Evolutionary conservation across 441 rosid genomes (phyloP).

Genomic region (Biscutella laevigata): DNA sequence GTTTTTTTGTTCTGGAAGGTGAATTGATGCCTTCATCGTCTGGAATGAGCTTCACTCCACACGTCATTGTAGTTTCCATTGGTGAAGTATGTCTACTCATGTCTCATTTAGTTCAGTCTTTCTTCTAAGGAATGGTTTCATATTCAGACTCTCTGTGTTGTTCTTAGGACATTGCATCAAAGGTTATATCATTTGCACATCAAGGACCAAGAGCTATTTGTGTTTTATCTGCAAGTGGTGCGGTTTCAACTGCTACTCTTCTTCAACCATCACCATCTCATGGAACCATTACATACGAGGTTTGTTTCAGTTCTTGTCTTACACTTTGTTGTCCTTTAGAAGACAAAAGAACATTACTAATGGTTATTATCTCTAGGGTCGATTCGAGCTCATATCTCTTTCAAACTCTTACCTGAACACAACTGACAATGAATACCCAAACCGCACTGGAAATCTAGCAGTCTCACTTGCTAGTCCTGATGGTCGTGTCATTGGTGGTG

Average conservation of each 20-base stretch:
- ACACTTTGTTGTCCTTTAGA: neutral
- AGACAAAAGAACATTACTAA: neutral
- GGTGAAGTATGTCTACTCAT: slow-evolving; percentile 69
- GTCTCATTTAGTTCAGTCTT: neutral
- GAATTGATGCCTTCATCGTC: slow-evolving; percentile 71
- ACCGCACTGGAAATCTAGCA: slow-evolving; percentile 62
- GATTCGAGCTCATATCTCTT: slow-evolving; percentile 77
- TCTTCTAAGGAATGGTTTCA: neutral
- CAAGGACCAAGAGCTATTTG: slow-evolving; percentile 75
- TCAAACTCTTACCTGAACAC: slow-evolving; percentile 70
- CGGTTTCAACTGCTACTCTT: slow-evolving; percentile 60
- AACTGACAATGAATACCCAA: slow-evolving; percentile 34
- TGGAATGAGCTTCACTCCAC: slow-evolving; percentile 90
- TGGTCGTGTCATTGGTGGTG: slow-evolving; percentile 91
- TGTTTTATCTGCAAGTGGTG: slow-evolving; percentile 54
- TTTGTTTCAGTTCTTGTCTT: neutral
- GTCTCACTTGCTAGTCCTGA: slow-evolving; percentile 90
- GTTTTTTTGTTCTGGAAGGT: slow-evolving; percentile 41
- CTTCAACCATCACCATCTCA: slow-evolving; percentile 53
- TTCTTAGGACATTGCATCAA: slow-evolving; percentile 69
- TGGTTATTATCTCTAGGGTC: slow-evolving; percentile 44
- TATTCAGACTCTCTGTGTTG: neutral
- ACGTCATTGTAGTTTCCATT: slow-evolving; percentile 60
- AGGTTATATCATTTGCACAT: slow-evolving; percentile 67
- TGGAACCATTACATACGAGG: slow-evolving; percentile 70